Conservation (phyloP, 495 filamentous ascomycete species). For the Pseudoneurospora amorphoporcata region DNA sequence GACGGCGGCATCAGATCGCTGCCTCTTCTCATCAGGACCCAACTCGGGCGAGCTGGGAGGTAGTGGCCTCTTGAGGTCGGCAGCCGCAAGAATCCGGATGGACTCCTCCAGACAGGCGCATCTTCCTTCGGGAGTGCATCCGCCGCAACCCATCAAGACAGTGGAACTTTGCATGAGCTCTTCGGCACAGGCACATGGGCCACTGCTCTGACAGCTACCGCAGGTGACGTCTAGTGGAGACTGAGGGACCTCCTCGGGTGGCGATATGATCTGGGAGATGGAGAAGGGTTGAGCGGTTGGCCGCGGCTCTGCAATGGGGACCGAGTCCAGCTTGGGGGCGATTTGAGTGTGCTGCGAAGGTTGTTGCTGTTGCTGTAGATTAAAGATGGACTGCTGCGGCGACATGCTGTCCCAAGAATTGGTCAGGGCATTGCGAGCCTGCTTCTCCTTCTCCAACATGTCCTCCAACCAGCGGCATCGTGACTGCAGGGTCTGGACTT, state of each 20-base stretch:
- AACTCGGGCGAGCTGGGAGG: conserved; percentile 30
- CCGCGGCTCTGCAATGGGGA: conserved; percentile 17
- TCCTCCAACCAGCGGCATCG: conserved; percentile 33
- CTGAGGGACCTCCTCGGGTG: conserved; percentile 23
- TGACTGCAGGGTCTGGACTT: conserved; percentile 33
- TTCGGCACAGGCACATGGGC: conserved; percentile 43
- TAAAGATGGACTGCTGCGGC: not conserved
- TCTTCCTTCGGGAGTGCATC: conserved; percentile 45
- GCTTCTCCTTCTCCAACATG: conserved; percentile 32
- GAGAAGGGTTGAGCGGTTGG: conserved; percentile 27
- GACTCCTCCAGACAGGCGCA: conserved; percentile 68
- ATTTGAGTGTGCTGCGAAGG: not conserved
- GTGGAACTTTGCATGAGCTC: conserved; percentile 31
- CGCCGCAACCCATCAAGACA: conserved; percentile 47
- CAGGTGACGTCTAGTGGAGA: conserved; percentile 28
- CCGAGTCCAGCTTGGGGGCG: not conserved
- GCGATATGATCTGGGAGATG: conserved; percentile 40
- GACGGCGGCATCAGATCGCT: conserved; percentile 21
- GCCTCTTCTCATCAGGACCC: conserved; percentile 45
- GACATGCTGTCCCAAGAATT: conserved; percentile 13
- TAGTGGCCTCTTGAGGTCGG: conserved; percentile 32
- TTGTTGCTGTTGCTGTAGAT: conserved; percentile 9
- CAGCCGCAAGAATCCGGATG: conserved; percentile 21
- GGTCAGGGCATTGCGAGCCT: conserved; percentile 12
- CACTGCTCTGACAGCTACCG: conserved; percentile 39